Base-by-base conservation (phyloP, 164 flowering plant species). In the Magnolia officinalis region DNA sequence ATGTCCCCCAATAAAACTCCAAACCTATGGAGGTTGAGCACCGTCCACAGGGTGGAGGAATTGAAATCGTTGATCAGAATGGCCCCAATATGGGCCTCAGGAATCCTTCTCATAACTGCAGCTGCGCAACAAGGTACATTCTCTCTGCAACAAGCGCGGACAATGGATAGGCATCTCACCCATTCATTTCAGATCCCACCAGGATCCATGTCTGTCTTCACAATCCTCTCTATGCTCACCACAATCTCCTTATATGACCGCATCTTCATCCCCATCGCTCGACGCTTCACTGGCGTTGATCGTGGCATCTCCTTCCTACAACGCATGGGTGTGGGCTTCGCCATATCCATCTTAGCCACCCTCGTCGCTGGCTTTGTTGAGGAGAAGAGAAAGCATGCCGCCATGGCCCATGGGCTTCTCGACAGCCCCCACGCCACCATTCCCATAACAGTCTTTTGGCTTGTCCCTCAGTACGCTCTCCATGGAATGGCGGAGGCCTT, bases 71-170 rank as follows among this genome's bases (percentile, higher is more conserved):
- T 92, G 1, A 87, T 92, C 73, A 59, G 98, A 74, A 90, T 93
- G 96, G 91, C 87, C 1, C 98, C 98, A 1, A 90, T 93, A n/a
- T 90, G 96, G 96, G 92, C 95, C 0, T 59, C 98, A 1, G 92
- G 91, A 0, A 93, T 93, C 72, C 83, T 90, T 20, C 89, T 90
- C 14, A 87, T 89, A 70, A 89, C 92, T 7, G 93, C 96, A 10
- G 82, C 85, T 50, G 90, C 96, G 50, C 96, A 93, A 70, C 96
- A 92, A 73, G 29, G 50, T 84, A 93, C 93, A 8, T 92, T 93
- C 84, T 85, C 95, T 18, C 88, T 90, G 59, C 89, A 85, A 64
- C 98, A 93, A 77, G 98, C 93, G 76, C 83, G 87, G 31, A 82
- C 93, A 70, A 88, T 93, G 93, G 75, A 93, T 85, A 51, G 96